Evolutionary conservation across 202 grass and related monocot species (phyloP), one percentile per base, ranked within the genome.

Genomic region (Schoenoplectus triqueter): DNA sequence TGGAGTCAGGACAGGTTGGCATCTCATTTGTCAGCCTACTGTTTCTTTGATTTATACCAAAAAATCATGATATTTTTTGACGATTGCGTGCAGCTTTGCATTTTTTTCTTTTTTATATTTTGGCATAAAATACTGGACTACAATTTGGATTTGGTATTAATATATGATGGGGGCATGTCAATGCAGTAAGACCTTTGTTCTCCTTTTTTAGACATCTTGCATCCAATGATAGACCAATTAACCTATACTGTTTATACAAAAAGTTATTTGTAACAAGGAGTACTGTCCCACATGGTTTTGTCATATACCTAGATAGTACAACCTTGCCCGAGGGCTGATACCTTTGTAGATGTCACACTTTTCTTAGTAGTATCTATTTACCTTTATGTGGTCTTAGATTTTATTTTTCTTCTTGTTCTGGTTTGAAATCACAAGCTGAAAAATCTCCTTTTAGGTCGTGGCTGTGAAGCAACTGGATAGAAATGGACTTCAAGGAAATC

Each of bases 401-500:
- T 21, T 56, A 10, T 52, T 56, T 78, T 78, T n/a, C 44, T 31
- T 59, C 57, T 77, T 77, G 20, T 54, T 77, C 49, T 57, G 50
- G 19, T 77, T 57, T 55, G 50, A 4, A 76, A 78, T 5, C 14
- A 39, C 54, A 78, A 60, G 13, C 18, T 78, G 39, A 60, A 78
- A 61, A 41, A n/a, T 60, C 13, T 45, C 13, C 52, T 61, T 59
- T 41, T 80, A 97, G 95, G 86, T 85, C 70, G 85, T 97, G 86
- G 95, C 95, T 60, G 95, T 97, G 85, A 97, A 97, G 78, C 95
- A 94, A 83, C 89, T 97, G 57, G 92, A 97, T 79, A 93, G 95
- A 90, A 93, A 92, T 60, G 95, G 92, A 41, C 80, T 97, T 69
- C 95, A 97, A 93, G 95, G 95, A 90, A 97, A 93, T 54, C 88